Base-by-base conservation (phyloP, 2,329 filamentous ascomycete genomes). In the Colletotrichum somersetense region DNA sequence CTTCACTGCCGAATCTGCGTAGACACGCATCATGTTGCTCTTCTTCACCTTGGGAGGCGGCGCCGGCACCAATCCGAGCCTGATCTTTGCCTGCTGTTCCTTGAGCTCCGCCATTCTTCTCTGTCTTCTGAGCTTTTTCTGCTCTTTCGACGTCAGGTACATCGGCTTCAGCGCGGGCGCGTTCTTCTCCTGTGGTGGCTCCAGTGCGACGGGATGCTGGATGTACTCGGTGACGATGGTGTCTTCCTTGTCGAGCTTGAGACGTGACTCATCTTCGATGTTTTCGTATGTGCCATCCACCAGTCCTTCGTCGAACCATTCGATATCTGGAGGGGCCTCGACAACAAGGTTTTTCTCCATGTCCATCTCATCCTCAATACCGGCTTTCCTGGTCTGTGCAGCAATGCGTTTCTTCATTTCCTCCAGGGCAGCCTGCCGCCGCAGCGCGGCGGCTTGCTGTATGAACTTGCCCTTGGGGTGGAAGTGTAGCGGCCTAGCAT, bases 401-500 rank as follows among this genome's bases (percentile, higher is more conserved):
- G 96, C 96, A 76, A 99, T 97, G 67, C 93, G 89, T 85, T 92
- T 95, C 83, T 98, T 98, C 91, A 99, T 96, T 74, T 92, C 92
- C 85, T 99, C 97, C 38, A 99, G 86, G 62, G 93, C 92, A 53
- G 92, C 94, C 82, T 98, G 95, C 72, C 94, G 90, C 74, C 96
- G 91, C 64, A 98, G 85, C 68, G 95, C 95, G 80, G 94, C 96
- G 10, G 93, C 96, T 82, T 98, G 96, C 75, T 95, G 92, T 72
- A 98, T 97, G 79, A 97, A 98, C 87, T 98, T 98, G 65, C 96
- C 96, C 81, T 97, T 97, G 76, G 95, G 91, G 77, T 98, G 97
- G 85, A 99, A 98, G 16, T 94, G 85, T 23, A 99, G 87, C 75
- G 93, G 91, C 72, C 93, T 91, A 14, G 94, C 89, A 74, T 93